phyloP scores from a whole-genome alignment of 208 protist genomes.

The Wallacemonas sp. region DNA sequence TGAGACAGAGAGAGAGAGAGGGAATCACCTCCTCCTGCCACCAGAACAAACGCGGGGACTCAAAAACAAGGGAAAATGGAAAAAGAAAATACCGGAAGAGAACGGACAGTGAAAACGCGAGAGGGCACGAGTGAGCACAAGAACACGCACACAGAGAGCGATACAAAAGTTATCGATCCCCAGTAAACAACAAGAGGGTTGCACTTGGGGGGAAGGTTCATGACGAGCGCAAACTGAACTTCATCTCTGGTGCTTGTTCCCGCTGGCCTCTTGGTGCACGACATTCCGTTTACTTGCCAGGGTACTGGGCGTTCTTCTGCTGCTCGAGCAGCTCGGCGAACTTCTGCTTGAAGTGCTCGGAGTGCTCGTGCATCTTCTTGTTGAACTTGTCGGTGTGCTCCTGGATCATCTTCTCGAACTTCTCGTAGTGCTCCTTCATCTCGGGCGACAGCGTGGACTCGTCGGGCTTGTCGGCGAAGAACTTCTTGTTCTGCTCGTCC shows the following conservation, averaged over 20 bases:
- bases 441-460: constrained; percentile 88
- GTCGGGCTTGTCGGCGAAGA: constrained; percentile 92
- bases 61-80: neutral
- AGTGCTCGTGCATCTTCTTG: constrained; percentile 93
- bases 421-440: constrained; percentile 93
- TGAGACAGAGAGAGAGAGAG: too few species aligned
- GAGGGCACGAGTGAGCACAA: neutral
- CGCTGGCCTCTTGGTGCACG: neutral
- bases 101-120: neutral
- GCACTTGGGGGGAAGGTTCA: too few species aligned
- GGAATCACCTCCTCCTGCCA: too few species aligned
- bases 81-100: constrained; percentile 6
- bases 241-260: neutral
- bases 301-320: constrained; percentile 93
- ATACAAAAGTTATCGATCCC: too few species aligned
- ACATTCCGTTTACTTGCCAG: constrained; percentile 60
- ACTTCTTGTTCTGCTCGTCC: constrained; percentile 93
- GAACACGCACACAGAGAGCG: neutral
- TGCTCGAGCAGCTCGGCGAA: constrained; percentile 89
- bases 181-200: too few species aligned
- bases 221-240: neutral
- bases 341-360: constrained; percentile 92
- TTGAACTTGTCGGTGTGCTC: constrained; percentile 94
- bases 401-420: constrained; percentile 93
- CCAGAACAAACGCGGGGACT: too few species aligned